Evolutionary conservation across 495 filamentous ascomycete genomes (phyloP).

Genomic region (Xylaria castorea): DNA sequence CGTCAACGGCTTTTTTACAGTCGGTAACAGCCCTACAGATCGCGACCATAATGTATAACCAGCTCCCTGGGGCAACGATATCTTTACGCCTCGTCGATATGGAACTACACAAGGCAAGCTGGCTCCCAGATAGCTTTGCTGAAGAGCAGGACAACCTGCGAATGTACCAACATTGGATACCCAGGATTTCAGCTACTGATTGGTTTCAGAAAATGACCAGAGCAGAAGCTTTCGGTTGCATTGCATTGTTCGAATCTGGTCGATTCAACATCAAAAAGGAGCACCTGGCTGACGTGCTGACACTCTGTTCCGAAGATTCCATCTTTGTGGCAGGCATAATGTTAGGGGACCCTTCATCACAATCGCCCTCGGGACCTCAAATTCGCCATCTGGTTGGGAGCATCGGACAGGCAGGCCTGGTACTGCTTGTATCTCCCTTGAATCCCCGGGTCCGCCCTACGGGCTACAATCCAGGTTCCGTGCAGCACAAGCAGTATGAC

Average conservation of each 20-base stretch:
- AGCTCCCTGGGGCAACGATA: not conserved
- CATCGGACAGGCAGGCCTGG: not conserved
- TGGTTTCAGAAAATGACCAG: not conserved
- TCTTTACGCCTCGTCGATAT: not conserved
- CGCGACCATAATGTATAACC: not conserved
- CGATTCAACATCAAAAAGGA: constrained; percentile 32
- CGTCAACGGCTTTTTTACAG: not conserved
- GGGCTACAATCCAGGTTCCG: not conserved
- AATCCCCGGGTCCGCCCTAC: not conserved
- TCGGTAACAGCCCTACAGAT: not conserved
- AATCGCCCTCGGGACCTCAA: not conserved
- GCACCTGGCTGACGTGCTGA: constrained; percentile 14
- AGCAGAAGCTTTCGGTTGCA: constrained; percentile 37
- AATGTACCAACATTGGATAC: not conserved
- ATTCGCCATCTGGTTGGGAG: not conserved
- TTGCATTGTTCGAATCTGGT: constrained; percentile 44
- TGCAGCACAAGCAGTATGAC: not conserved
- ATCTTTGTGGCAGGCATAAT: constrained; percentile 41
- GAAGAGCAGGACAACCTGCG: not conserved
- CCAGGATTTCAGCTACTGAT: not conserved
- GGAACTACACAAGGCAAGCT: not conserved
- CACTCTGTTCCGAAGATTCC: constrained; percentile 33
- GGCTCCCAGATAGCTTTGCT: not conserved
- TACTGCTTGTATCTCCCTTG: not conserved
- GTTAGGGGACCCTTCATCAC: constrained; percentile 38